A percentile compares a stretch with the other conserved stretches of the same genome.
Evolutionary conservation across 2,329 filamentous ascomycete species (phyloP).

Genomic region (Epichloe bromicola): DNA sequence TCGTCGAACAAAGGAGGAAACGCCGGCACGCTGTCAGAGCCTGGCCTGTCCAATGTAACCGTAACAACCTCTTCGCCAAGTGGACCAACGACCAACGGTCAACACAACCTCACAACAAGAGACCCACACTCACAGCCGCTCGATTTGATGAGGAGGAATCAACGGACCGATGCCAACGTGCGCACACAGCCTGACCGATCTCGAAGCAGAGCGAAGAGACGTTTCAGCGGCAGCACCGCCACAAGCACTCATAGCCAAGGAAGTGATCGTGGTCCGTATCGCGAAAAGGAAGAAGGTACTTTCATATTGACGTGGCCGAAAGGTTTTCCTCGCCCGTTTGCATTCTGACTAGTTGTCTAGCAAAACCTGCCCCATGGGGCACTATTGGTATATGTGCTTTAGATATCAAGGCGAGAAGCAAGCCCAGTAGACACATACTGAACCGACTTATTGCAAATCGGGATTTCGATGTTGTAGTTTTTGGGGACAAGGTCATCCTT

Average conservation of each 20-base stretch:
- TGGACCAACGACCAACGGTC: slow-evolving; percentile 23
- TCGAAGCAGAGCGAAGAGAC: slow-evolving; percentile 56
- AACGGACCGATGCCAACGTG: slow-evolving; percentile 22
- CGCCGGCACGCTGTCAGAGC: slow-evolving; percentile 32
- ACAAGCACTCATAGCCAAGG: slow-evolving; percentile 71
- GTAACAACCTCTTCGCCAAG: slow-evolving; percentile 38
- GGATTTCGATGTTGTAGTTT: slow-evolving; percentile 94
- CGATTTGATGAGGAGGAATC: slow-evolving; percentile 34
- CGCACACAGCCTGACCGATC: slow-evolving; percentile 42
- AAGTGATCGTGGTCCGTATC: slow-evolving; percentile 48
- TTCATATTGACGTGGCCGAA: neutral
- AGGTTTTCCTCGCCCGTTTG: neutral
- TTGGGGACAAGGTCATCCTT: slow-evolving; percentile 96
- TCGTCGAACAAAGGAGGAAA: slow-evolving; percentile 28
- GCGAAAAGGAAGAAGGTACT: slow-evolving; percentile 43
- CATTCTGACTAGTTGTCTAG: slow-evolving; percentile 20
- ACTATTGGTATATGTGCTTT: slow-evolving; percentile 89
- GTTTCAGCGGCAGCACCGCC: slow-evolving; percentile 72
- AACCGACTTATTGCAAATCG: slow-evolving; percentile 81
- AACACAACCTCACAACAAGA: slow-evolving; percentile 33
- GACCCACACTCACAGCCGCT: slow-evolving; percentile 26
- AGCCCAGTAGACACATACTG: slow-evolving; percentile 90
- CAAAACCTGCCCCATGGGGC: slow-evolving; percentile 46
- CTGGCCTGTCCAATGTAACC: slow-evolving; percentile 37
- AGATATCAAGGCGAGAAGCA: slow-evolving; percentile 91